These are phyloP conservation scores for Gyrodon lividus DNA, from an alignment of 768 basidiomycete genomes.

Conservation along the genomic window DNA sequence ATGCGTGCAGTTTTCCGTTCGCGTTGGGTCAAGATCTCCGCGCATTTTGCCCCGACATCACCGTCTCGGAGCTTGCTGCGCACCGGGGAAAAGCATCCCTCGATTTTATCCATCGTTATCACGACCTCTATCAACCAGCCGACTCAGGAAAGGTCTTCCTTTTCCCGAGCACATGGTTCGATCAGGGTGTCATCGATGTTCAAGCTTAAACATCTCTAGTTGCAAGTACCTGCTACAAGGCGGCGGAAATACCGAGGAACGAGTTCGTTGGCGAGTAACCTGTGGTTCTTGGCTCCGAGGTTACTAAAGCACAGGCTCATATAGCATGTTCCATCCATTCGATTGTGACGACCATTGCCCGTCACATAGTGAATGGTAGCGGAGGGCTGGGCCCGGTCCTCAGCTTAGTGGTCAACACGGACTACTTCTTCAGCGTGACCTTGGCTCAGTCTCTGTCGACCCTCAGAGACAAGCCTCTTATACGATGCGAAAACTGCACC, in stretches of 20 bases:
- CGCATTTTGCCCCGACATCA: constrained; percentile 18
- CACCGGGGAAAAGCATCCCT: constrained; percentile 6
- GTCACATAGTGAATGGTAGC: not conserved
- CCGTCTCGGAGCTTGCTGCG: constrained; percentile 4
- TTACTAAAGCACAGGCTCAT: not conserved
- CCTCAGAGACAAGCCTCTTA: constrained; percentile 12
- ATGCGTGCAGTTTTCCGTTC: constrained; percentile 3
- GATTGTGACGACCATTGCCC: constrained; percentile 2
- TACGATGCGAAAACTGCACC: constrained; percentile 21
- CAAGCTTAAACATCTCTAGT: no score
- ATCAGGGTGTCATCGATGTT: constrained; percentile 4
- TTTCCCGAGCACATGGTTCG: constrained; percentile 1
- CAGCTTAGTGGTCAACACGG: constrained; percentile 2
- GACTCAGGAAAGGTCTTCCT: not conserved
- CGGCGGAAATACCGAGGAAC: constrained; percentile 9
- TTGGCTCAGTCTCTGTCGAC: not conserved
- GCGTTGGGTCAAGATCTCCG: constrained; percentile 9
- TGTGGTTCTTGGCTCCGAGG: not conserved
- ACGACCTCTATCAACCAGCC: not conserved
- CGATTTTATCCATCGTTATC: not conserved
- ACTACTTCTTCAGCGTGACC: not conserved
- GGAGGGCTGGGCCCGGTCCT: not conserved
- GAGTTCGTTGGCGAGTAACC: constrained; percentile 14
- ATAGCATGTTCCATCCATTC: constrained; percentile 8
- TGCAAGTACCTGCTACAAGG: no score